phyloP scores from a whole-genome alignment of 257 asterid genomes.

The Capsicum pubescens region DNA sequence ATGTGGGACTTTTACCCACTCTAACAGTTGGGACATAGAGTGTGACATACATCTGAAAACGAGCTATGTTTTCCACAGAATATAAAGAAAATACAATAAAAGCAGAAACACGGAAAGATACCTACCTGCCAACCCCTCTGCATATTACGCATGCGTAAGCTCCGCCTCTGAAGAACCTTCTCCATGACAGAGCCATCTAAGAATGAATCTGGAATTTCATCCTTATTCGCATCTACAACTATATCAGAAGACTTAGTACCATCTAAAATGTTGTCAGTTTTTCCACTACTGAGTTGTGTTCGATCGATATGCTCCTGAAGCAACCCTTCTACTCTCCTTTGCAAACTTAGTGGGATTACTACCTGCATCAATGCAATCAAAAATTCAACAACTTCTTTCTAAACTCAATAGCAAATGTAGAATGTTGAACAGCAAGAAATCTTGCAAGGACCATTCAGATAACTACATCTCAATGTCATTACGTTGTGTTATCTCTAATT shows the following conservation, averaged over 20 bases:
- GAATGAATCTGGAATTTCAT: slow-evolving; percentile 64
- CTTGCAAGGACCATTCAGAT: slow-evolving; percentile 8
- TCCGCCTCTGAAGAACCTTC: slow-evolving; percentile 91
- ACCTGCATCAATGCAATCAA: slow-evolving; percentile 59
- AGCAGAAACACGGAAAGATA: slow-evolving; percentile 31
- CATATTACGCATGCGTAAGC: slow-evolving; percentile 95
- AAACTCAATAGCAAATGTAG: not conserved
- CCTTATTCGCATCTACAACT: slow-evolving; percentile 51
- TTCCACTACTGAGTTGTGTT: slow-evolving; percentile 52
- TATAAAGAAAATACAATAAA: not conserved
- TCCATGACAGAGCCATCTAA: slow-evolving; percentile 95
- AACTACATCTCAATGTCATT: slow-evolving; percentile 19
- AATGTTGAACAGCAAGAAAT: slow-evolving; percentile 3
- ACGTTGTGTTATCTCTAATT: too few relatives aligned
- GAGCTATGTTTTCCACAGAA: not conserved
- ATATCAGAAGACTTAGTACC: slow-evolving; percentile 41
- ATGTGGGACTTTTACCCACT: too few relatives aligned
- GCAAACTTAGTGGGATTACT: slow-evolving; percentile 90
- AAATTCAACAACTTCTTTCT: slow-evolving; percentile 25
- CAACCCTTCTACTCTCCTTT: slow-evolving; percentile 94
- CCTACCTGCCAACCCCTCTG: slow-evolving; percentile 99
- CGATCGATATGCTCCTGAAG: slow-evolving; percentile 98
- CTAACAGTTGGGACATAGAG: slow-evolving; percentile 23
- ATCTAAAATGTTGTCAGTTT: slow-evolving; percentile 40
- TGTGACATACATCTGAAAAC: slow-evolving; percentile 13